Evolutionary conservation across 371 early-diverging fungal species (phyloP).

Genomic region (Fennellomyces sp.): DNA sequence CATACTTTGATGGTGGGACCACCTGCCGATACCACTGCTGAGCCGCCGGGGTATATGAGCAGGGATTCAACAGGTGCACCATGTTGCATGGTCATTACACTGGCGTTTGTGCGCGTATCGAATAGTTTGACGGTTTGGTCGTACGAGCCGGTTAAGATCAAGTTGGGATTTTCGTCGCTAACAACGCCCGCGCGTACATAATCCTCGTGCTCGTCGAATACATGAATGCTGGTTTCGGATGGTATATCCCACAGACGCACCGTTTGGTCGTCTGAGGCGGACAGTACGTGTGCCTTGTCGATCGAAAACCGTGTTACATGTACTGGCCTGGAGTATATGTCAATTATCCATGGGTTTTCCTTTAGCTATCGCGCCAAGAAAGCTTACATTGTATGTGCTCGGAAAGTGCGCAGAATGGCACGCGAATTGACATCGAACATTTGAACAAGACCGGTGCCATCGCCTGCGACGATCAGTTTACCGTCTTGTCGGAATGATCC

Average conservation of each 20-base stretch:
- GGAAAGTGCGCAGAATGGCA: conserved; percentile 85
- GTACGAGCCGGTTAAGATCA: conserved; percentile 90
- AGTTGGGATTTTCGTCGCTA: conserved; percentile 75
- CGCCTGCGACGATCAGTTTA: conserved; percentile 91
- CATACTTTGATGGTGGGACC: conserved; percentile 85
- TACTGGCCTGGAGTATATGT: conserved; percentile 64
- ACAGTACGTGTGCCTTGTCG: conserved; percentile 79
- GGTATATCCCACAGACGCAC: conserved; percentile 95
- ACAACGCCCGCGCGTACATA: conserved; percentile 84
- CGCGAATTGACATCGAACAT: conserved; percentile 79
- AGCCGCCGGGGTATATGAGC: conserved; percentile 82
- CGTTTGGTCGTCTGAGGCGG: conserved; percentile 90
- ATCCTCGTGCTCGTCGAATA: conserved; percentile 89
- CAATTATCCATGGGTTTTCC: background rate
- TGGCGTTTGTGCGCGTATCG: conserved; percentile 80
- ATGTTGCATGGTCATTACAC: conserved; percentile 83
- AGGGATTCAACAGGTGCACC: conserved; percentile 90
- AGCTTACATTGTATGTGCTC: conserved; percentile 81
- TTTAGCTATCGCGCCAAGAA: no score
- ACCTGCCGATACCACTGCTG: conserved; percentile 78
- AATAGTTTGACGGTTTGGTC: conserved; percentile 93
- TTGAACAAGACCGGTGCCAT: conserved; percentile 88
- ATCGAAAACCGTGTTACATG: conserved; percentile 81
- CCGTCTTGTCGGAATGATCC: conserved; percentile 87
- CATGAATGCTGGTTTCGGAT: conserved; percentile 68